phyloP scores from a whole-genome alignment of 176 grass and related monocot genomes.

The Bonia amplexicaulis region DNA sequence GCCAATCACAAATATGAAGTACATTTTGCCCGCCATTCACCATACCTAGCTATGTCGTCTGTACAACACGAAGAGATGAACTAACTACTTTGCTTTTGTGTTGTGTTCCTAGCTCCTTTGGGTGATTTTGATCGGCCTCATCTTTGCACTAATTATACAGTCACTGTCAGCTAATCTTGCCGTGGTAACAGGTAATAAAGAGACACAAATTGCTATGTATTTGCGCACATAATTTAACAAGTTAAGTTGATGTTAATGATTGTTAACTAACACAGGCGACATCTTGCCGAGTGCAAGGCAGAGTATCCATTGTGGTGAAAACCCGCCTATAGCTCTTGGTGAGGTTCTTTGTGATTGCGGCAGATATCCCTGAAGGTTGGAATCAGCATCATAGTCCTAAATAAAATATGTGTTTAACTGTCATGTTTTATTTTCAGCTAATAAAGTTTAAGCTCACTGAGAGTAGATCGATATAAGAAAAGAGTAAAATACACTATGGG shows the following conservation, averaged over 20 bases:
- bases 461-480: not conserved
- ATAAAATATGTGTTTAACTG: not conserved
- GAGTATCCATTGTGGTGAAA: slow-evolving; percentile 63
- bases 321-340: slow-evolving; percentile 58
- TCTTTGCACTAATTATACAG: slow-evolving; percentile 82
- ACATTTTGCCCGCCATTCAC: not conserved
- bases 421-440: not conserved
- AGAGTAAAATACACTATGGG: no score
- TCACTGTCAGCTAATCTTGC: slow-evolving; percentile 81
- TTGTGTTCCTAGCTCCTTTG: slow-evolving; percentile 63
- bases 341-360: slow-evolving; percentile 84
- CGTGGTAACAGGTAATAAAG: slow-evolving; percentile 64
- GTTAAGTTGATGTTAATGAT: not conserved
- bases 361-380: slow-evolving; percentile 79
- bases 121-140: slow-evolving; percentile 66
- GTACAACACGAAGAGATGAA: not conserved
- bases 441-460: not conserved
- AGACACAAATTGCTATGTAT: not conserved
- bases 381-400: not conserved
- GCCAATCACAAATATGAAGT: slow-evolving; percentile 84
- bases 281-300: slow-evolving; percentile 77
- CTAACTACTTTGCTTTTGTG: not conserved
- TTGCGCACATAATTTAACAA: not conserved
- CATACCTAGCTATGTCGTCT: not conserved
- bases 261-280: slow-evolving; percentile 37